Evolutionary conservation across 192 early-diverging fungal genomes (phyloP), one percentile per base, ranked within the genome.

Genomic region (Phycomyces nitens): DNA sequence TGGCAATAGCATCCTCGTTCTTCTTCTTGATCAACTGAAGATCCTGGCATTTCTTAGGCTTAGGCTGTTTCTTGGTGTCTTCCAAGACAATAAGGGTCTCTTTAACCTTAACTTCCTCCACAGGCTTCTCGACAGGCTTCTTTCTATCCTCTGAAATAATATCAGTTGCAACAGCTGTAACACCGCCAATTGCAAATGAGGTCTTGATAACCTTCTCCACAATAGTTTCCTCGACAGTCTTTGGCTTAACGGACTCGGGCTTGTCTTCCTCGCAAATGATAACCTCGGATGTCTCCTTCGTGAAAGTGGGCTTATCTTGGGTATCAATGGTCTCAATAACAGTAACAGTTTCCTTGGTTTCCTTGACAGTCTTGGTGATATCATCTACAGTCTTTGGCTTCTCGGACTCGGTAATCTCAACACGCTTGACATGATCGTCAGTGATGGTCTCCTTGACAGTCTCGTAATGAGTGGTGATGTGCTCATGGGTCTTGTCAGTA

Each of bases 381-480:
- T n/a, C 21, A 14, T 15, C 40, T 7, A 43, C 9, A 24, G 15
- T 16, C 7, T 26, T 63, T 53, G 23, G 39, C 38, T 53, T 63
- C 29, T 16, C 14, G 11, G 4, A 63, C 38, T 54, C 26, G 1
- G n/a, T 34, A 16, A 29, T 39, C 41, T 58, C n/a, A 40, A 42
- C 38, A 8, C 22, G 43, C 62, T 63, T 54, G 22, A 16, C n/a
- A 10, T 41, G 38, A 63, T 29, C 15, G 7, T 63, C 62, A 42
- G 51, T 42, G n/a, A 39, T 21, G 22, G 52, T 50, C n/a, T 63
- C 62, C 38, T 53, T 54, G 5, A 54, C 21, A 12, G 62, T 54
- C 39, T 41, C 40, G 8, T 52, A 40, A 39, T 62, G 60, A 22
- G 27, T 15, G 20, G 49, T 62, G 34, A 62, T 50, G 38, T 44